phyloP scores from a whole-genome alignment of 2,329 filamentous ascomycete species.

The Colletotrichum chlorophyti region DNA sequence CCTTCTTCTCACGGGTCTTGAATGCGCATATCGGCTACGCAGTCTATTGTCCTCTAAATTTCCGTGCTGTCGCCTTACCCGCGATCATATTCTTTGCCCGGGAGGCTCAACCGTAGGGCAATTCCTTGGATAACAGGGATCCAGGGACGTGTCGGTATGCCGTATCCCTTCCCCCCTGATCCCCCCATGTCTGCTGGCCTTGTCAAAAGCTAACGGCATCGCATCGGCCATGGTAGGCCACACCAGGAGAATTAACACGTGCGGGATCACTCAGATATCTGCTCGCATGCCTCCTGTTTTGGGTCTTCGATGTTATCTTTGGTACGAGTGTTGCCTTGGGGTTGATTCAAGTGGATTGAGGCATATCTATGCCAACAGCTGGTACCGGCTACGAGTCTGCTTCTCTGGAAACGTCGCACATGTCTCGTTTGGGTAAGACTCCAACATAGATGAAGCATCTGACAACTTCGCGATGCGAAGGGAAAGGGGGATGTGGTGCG shows the following conservation, averaged over 20 bases:
- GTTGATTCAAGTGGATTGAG: conserved; percentile 36
- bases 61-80: too few species aligned
- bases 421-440: too few species aligned
- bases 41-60: conserved; percentile 40
- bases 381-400: too few species aligned
- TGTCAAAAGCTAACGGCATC: conserved; percentile 37
- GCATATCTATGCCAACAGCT: conserved; percentile 34
- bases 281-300: conserved; percentile 39
- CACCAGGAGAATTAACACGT: conserved; percentile 60
- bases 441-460: too few species aligned
- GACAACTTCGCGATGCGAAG: conserved; percentile 1
- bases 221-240: conserved; percentile 54
- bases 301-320: conserved; percentile 40
- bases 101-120: conserved; percentile 36
- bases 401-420: too few species aligned
- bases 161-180: conserved; percentile 35
- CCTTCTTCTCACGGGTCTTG: conserved; percentile 41
- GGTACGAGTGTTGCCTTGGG: conserved; percentile 31
- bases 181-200: not conserved
- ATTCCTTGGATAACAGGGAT: conserved; percentile 58
- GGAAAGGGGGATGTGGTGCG: not conserved
- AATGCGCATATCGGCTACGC: conserved; percentile 42
- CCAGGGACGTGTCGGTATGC: conserved; percentile 52
- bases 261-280: conserved; percentile 50
- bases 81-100: conserved; percentile 37